Percentiles rank a stretch among this genome's conserved stretches.
Evolutionary conservation across 1,284 basidiomycete species (phyloP).

Genomic region (Ceratorhiza oryzae-sativae): DNA sequence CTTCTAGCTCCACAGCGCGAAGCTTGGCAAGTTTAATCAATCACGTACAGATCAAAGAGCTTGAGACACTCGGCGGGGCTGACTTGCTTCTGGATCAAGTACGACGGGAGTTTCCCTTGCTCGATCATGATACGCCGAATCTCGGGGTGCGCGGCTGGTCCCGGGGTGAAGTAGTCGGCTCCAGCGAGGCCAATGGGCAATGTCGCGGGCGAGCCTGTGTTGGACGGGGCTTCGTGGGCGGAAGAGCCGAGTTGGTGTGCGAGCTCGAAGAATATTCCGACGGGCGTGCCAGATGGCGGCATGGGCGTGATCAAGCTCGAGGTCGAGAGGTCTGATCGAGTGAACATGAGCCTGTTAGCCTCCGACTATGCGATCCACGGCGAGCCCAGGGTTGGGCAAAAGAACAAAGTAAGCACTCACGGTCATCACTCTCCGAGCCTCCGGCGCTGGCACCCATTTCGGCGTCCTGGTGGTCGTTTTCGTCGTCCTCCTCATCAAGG

Average conservation of each 20-base stretch:
- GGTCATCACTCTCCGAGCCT: slow-evolving; percentile 22
- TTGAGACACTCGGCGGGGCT: slow-evolving; percentile 17
- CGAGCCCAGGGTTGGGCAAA: not conserved
- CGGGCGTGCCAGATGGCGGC: slow-evolving; percentile 9
- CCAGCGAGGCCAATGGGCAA: slow-evolving; percentile 11
- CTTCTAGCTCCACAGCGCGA: not conserved
- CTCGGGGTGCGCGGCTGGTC: slow-evolving; percentile 3
- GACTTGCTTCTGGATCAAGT: slow-evolving; percentile 13
- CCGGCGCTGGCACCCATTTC: not conserved
- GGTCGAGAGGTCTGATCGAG: not conserved
- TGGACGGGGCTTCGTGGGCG: not conserved
- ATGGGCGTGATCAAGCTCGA: not conserved
- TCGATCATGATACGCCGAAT: slow-evolving; percentile 31
- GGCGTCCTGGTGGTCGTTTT: slow-evolving; percentile 4
- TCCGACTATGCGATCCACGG: not conserved
- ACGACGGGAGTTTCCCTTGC: slow-evolving; percentile 18
- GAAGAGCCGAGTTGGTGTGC: slow-evolving; percentile 1
- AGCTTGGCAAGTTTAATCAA: slow-evolving; percentile 5
- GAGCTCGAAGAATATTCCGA: slow-evolving; percentile 19
- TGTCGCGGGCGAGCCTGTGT: not conserved
- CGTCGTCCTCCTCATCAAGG: not conserved
- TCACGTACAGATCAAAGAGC: slow-evolving; percentile 23
- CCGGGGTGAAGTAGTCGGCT: slow-evolving; percentile 23
- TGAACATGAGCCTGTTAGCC: not conserved
- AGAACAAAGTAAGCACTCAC: not conserved